These are phyloP conservation scores for Barnettozyma californica DNA, from an alignment of 805 yeast genomes.

Conservation along the genomic window DNA sequence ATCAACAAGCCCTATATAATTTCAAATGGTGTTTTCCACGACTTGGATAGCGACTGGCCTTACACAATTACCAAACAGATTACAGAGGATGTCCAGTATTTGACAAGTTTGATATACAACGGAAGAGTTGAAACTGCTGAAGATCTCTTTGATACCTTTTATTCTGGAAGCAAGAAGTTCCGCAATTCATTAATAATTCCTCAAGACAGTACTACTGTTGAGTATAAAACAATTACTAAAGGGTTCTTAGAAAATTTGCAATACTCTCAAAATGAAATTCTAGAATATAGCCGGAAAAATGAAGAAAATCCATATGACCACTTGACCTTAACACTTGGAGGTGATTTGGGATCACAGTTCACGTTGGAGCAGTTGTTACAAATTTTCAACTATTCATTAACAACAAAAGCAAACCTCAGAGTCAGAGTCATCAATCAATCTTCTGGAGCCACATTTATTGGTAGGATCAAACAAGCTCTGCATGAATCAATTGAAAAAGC, in stretches of 20 bases:
- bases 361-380: conserved; percentile 41
- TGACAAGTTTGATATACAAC: conserved; percentile 21
- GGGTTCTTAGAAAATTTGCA: conserved; percentile 7
- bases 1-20: conserved; percentile 48
- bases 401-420: conserved; percentile 29
- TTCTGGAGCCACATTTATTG: conserved; percentile 16
- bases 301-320: conserved; percentile 17
- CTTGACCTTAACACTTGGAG: conserved; percentile 49
- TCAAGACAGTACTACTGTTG: conserved; percentile 29
- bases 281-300: conserved; percentile 17
- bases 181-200: conserved; percentile 54
- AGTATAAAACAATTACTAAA: conserved; percentile 26
- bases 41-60: conserved; percentile 52
- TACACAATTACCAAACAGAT: conserved; percentile 46
- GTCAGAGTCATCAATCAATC: conserved; percentile 33
- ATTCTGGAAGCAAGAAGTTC: conserved; percentile 33
- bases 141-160: conserved; percentile 34
- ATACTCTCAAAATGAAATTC: conserved; percentile 12
- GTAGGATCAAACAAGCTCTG: conserved; percentile 15
- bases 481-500: conserved; percentile 14
- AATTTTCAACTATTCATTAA: conserved; percentile 26
- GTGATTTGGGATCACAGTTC: conserved; percentile 40
- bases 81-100: conserved; percentile 42
- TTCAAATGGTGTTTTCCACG: conserved; percentile 66
- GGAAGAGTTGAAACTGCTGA: conserved; percentile 23